phyloP scores from a whole-genome alignment of 139 green algal genomes.

The Nannochloris sp. region DNA sequence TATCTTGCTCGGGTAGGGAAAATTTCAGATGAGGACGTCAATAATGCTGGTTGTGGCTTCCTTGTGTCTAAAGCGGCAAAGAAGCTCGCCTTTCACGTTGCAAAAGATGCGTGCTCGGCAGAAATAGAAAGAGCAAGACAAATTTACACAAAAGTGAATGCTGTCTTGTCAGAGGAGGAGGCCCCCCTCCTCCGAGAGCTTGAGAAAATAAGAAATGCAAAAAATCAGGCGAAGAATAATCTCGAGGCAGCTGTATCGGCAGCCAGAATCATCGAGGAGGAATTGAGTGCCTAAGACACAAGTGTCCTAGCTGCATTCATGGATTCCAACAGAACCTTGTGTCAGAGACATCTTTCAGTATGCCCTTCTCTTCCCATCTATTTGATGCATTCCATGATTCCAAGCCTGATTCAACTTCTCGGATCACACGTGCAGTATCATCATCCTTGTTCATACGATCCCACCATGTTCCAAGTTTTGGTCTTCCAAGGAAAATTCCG shows the following conservation, averaged over 20 bases:
- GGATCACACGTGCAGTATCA: constrained; percentile 34
- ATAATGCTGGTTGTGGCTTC: constrained; percentile 8
- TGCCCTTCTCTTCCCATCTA: constrained; percentile 48
- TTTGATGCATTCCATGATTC: constrained; percentile 40
- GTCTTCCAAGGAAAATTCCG: constrained; percentile 45
- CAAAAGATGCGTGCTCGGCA: background rate
- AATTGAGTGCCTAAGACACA: background rate
- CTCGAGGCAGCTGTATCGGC: constrained; percentile 9
- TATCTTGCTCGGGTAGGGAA: constrained; percentile 24
- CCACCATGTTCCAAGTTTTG: constrained; percentile 57
- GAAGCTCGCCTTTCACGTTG: constrained; percentile 10
- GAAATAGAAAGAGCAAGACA: background rate
- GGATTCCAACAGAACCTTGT: constrained; percentile 23
- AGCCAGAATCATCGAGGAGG: background rate
- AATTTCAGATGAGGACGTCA: background rate
- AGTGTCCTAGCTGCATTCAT: background rate
- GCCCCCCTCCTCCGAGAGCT: background rate
- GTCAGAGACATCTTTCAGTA: constrained; percentile 36
- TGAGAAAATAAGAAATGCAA: constrained; percentile 5
- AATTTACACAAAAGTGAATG: background rate
- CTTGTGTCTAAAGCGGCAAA: constrained; percentile 22
- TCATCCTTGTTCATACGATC: constrained; percentile 34
- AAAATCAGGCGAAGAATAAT: constrained; percentile 10
- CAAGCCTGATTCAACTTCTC: constrained; percentile 42
- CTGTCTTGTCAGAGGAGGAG: background rate